A percentile compares a stretch with the other conserved stretches of the same genome.
Evolutionary conservation across 257 asterid genomes (phyloP).

Genomic region (Nemophila menziesii): DNA sequence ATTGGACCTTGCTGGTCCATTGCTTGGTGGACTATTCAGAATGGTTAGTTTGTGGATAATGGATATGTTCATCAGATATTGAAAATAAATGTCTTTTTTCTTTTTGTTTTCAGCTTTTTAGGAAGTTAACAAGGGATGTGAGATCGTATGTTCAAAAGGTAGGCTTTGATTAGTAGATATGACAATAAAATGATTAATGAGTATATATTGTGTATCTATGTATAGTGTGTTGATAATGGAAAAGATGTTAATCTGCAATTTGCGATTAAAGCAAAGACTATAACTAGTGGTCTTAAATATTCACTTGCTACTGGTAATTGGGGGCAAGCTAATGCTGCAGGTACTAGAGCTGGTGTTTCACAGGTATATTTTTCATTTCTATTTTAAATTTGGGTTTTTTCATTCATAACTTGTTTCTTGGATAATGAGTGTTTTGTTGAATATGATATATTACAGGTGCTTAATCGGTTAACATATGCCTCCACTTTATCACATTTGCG

Average conservation of each 20-base stretch:
- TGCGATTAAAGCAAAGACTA: slow-evolving; percentile 94
- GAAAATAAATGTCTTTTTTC: slow-evolving; percentile 4
- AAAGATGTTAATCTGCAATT: slow-evolving; percentile 94
- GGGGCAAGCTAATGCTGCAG: slow-evolving; percentile 99
- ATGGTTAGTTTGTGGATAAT: slow-evolving; percentile 44
- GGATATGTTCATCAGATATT: slow-evolving; percentile 11
- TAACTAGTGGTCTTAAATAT: slow-evolving; percentile 93
- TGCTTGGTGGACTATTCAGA: slow-evolving; percentile 91
- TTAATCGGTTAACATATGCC: slow-evolving; percentile 95
- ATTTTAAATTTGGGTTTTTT: too few species aligned
- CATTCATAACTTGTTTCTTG: slow-evolving; percentile 1
- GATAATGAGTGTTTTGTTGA: slow-evolving; percentile 7
- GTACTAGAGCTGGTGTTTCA: slow-evolving; percentile 98
- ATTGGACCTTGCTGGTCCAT: slow-evolving; percentile 97
- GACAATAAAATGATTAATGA: too few species aligned
- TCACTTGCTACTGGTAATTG: slow-evolving; percentile 98
- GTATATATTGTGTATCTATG: slow-evolving; percentile 9
- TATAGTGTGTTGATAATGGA: slow-evolving; percentile 95
- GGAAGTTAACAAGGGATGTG: slow-evolving; percentile 95
- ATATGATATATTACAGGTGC: slow-evolving; percentile 56
- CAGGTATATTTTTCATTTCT: slow-evolving; percentile 63
- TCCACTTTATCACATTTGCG: slow-evolving; percentile 90
- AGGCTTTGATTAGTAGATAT: slow-evolving; percentile 8
- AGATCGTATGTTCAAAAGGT: slow-evolving; percentile 95
- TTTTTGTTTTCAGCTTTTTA: slow-evolving; percentile 60